These are phyloP conservation scores for Suhomyces maxii DNA, from an alignment of 1,139 yeast species.

Conservation along the genomic window DNA sequence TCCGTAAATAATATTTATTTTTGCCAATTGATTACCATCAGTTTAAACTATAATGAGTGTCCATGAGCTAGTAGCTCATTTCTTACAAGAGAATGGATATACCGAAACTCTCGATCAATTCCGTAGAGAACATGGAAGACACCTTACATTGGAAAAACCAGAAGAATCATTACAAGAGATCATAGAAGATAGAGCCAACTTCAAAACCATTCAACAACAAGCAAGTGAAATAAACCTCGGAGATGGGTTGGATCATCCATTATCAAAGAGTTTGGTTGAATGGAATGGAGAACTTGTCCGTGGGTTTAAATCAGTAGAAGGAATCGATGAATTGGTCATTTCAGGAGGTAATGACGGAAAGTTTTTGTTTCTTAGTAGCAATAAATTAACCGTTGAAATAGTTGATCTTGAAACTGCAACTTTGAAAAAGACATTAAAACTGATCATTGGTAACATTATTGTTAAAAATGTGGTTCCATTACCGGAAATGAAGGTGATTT, in stretches of 20 bases:
- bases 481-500: constrained; percentile 17
- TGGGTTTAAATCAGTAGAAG: constrained; percentile 8
- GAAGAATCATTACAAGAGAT: constrained; percentile 52
- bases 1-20: not conserved
- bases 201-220: constrained; percentile 20
- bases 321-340: constrained; percentile 24
- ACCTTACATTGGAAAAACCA: constrained; percentile 18
- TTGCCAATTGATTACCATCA: no score
- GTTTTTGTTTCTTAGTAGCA: constrained; percentile 26
- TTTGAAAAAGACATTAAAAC: constrained; percentile 11
- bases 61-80: constrained; percentile 54
- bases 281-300: constrained; percentile 40
- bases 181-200: constrained; percentile 49
- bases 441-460: constrained; percentile 29
- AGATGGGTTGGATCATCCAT: constrained; percentile 6
- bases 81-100: constrained; percentile 48
- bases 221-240: constrained; percentile 13
- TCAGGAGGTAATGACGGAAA: constrained; percentile 19
- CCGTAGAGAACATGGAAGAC: constrained; percentile 46
- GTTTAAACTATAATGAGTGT: constrained; percentile 9
- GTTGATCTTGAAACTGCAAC: constrained; percentile 15
- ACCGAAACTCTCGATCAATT: constrained; percentile 47
- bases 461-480: constrained; percentile 32
- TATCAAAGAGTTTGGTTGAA: constrained; percentile 4
- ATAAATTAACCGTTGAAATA: constrained; percentile 24